Evolutionary conservation across 2,329 filamentous ascomycete species (phyloP).

Genomic region (Colletotrichum cereale): DNA sequence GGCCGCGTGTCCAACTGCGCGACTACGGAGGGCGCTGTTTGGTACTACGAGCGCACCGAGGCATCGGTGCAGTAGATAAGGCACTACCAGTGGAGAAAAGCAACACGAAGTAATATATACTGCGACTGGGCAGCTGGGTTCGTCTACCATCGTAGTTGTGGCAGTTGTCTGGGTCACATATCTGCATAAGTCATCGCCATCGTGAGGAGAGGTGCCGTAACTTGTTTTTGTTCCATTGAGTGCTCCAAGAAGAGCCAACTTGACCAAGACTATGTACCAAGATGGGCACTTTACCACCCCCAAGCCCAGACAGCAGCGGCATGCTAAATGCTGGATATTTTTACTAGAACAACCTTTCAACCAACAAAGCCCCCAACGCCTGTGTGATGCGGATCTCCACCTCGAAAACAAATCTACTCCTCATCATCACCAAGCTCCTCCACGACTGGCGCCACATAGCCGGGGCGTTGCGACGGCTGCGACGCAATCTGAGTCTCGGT

Average conservation of each 20-base stretch:
- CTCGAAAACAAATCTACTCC: slow-evolving; percentile 51
- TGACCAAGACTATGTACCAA: slow-evolving; percentile 17
- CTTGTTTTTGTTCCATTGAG: slow-evolving; percentile 3
- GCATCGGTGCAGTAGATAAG: slow-evolving; percentile 38
- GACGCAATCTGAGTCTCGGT: slow-evolving; percentile 67
- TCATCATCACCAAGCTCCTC: slow-evolving; percentile 66
- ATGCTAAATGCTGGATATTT: slow-evolving; percentile 26
- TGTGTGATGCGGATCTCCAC: slow-evolving; percentile 27
- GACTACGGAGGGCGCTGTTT: slow-evolving; percentile 62
- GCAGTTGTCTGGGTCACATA: background rate
- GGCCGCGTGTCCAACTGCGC: slow-evolving; percentile 67
- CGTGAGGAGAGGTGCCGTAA: background rate
- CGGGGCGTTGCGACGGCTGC: slow-evolving; percentile 52
- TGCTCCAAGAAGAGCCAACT: background rate
- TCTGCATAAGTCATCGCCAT: background rate
- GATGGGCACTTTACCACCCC: background rate
- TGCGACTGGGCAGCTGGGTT: too few species aligned
- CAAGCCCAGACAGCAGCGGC: slow-evolving; percentile 18
- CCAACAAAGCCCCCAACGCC: slow-evolving; percentile 33
- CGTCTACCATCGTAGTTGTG: background rate
- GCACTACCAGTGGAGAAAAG: background rate
- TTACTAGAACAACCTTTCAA: slow-evolving; percentile 28
- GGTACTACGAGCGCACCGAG: slow-evolving; percentile 64
- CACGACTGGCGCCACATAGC: slow-evolving; percentile 65
- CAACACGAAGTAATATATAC: background rate